Evolutionary conservation across 1,139 yeast genomes (phyloP), one percentile per base, ranked within the genome.

Genomic region (Chernovozyma sophiae-reginae): DNA sequence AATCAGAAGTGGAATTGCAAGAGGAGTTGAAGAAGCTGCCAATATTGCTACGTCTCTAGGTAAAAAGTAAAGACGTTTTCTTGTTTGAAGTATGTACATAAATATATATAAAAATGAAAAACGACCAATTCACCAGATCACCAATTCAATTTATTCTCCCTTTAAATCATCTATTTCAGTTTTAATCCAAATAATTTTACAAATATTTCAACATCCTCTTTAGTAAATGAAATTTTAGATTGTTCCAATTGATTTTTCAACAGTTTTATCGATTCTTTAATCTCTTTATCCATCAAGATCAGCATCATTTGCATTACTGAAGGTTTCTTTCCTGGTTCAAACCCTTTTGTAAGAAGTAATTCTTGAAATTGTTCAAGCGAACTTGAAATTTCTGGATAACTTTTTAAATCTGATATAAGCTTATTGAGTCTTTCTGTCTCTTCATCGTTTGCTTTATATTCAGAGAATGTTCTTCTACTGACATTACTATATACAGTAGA

Each of bases 21-120:
- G 89, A 49, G 96, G 95, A 33, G 84, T 92, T 19, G 92, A 86
- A 56, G 95, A 89, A 55, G 92, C 97, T 28, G 86, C 97, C 15
- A 74, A 74, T 42, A 84, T 90, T 40, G 94, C 97, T 24, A 76
- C 87, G 29, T 76, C 79, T 14, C 71, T 89, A 48, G 89, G 95
- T 23, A 84, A 81, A 62, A 81, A 83, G 57, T 69, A 66, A 43
- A 26, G 29, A 10, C 23, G 10, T 20, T 20, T 20, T 10, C 6
- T 20, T 10, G 23, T 26, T 11, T n/a, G 25, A 11, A 23, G 25
- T 23, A 11, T 11, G n/a, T n/a, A 11, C n/a, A 23, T 23, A 23
- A 23, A 23, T 23, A 23, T 11, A 11, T 23, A n/a, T 23, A 23
- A 11, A 11, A 23, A 23, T n/a, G 25, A 11, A 23, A 11, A 23